Evolutionary conservation across 1,284 basidiomycete species (phyloP).

Genomic region (Tylopilus orsonianus): DNA sequence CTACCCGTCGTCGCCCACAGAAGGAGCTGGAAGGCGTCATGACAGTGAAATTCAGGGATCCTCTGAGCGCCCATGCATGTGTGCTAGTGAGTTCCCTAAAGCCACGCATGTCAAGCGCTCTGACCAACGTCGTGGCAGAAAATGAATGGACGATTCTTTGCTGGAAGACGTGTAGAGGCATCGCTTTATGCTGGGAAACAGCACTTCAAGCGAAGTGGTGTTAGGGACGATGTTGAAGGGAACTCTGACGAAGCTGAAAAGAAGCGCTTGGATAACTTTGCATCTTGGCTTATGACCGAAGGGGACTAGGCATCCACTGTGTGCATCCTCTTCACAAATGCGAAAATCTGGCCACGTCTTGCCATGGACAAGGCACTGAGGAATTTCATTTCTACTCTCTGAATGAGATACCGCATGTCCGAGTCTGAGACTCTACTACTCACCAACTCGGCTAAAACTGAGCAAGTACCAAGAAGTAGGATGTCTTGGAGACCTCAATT

Average conservation of each 20-base stretch:
- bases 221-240: conserved; percentile 55
- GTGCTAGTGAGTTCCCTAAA: conserved; percentile 60
- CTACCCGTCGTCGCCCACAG: conserved; percentile 41
- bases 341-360: conserved; percentile 5
- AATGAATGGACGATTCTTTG: conserved; percentile 96
- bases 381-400: too few species aligned
- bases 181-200: conserved; percentile 80
- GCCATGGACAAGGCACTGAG: background rate
- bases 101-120: background rate
- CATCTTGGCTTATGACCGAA: conserved; percentile 80
- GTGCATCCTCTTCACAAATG: conserved; percentile 3
- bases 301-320: conserved; percentile 47
- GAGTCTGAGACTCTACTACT: too few species aligned
- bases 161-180: conserved; percentile 81
- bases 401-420: too few species aligned
- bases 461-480: too few species aligned
- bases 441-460: too few species aligned
- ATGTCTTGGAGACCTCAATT: too few species aligned
- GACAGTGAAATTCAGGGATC: conserved; percentile 93
- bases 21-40: conserved; percentile 93
- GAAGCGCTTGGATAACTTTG: conserved; percentile 84
- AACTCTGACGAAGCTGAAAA: conserved; percentile 76
- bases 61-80: conserved; percentile 86
- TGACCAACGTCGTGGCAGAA: conserved; percentile 50
- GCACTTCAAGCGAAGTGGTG: conserved; percentile 75